Conservation (phyloP, 345 rosid species). For the Heritiera fomes region DNA sequence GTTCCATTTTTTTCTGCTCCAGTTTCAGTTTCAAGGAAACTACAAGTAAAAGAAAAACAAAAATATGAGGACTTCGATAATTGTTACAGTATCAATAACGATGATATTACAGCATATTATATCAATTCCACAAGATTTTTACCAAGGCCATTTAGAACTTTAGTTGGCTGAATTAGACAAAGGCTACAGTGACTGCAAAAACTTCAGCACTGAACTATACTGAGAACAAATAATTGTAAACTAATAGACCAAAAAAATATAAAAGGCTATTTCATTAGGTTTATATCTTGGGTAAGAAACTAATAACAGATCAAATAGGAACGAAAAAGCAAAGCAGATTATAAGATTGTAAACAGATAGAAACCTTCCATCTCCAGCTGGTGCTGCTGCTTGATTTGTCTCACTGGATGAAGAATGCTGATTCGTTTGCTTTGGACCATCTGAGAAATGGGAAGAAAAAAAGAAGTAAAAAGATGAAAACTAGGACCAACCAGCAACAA, state of each 20-base stretch:
- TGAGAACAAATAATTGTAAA: not conserved
- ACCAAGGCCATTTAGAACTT: slow-evolving; percentile 10
- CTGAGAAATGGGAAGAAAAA: slow-evolving; percentile 9
- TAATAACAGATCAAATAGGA: not conserved
- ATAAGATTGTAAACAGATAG: slow-evolving; percentile 20
- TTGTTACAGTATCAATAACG: slow-evolving; percentile 12
- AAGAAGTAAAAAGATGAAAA: slow-evolving; percentile 2
- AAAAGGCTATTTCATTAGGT: not conserved
- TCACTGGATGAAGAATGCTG: not conserved
- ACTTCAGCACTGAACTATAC: not conserved
- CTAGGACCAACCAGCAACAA: not conserved
- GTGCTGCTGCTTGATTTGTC: slow-evolving; percentile 3
- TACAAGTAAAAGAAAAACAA: slow-evolving; percentile 33
- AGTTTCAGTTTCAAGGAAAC: slow-evolving; percentile 62
- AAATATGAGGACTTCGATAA: not conserved
- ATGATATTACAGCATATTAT: not conserved
- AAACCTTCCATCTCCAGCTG: slow-evolving; percentile 65
- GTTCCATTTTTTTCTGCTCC: slow-evolving; percentile 46
- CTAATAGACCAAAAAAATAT: not conserved
- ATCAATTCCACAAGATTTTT: not conserved
- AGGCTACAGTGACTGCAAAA: not conserved
- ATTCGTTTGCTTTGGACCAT: slow-evolving; percentile 9
- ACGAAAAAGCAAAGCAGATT: not conserved
- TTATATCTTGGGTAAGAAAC: slow-evolving; percentile 8
- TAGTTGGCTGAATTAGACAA: not conserved